A percentile compares a stretch with the other conserved stretches of the same genome.
phyloP scores from a whole-genome alignment of 2,329 filamentous ascomycete genomes.

The Ramularia endophylla region DNA sequence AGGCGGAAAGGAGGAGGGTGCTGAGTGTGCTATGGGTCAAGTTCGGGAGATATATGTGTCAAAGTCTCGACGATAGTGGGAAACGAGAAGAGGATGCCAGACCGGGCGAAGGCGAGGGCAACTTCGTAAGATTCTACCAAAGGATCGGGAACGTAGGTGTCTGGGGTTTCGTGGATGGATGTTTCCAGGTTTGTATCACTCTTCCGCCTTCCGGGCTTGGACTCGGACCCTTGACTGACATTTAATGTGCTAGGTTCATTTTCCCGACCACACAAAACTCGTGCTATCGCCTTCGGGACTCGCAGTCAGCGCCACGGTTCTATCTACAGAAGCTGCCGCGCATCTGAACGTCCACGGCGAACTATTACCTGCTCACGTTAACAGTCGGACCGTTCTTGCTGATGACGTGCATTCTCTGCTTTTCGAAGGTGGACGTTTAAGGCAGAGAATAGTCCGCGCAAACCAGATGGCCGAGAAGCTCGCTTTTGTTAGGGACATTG shows the following conservation, averaged over 20 bases:
- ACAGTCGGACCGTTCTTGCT: slow-evolving; percentile 63
- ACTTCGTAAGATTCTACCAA: slow-evolving; percentile 74
- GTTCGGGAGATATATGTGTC: slow-evolving; percentile 64
- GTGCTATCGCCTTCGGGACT: slow-evolving; percentile 69
- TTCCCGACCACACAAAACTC: slow-evolving; percentile 82
- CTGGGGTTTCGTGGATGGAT: slow-evolving; percentile 75
- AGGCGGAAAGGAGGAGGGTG: slow-evolving; percentile 46
- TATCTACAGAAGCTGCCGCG: slow-evolving; percentile 63
- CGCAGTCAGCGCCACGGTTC: slow-evolving; percentile 71
- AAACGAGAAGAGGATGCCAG: slow-evolving; percentile 18
- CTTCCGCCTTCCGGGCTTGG: not conserved
- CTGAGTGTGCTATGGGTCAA: slow-evolving; percentile 58
- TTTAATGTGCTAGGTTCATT: slow-evolving; percentile 59
- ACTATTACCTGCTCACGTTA: slow-evolving; percentile 59
- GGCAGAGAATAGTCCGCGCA: slow-evolving; percentile 53
- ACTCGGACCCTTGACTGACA: slow-evolving; percentile 11
- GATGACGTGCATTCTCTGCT: slow-evolving; percentile 68
- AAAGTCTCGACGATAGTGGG: slow-evolving; percentile 41
- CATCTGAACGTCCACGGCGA: slow-evolving; percentile 58
- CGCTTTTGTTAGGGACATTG: slow-evolving; percentile 61
- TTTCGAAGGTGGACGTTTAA: slow-evolving; percentile 47
- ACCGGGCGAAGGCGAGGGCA: slow-evolving; percentile 31
- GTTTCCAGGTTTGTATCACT: slow-evolving; percentile 60
- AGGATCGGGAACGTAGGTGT: slow-evolving; percentile 73
- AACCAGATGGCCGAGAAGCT: slow-evolving; percentile 72